These are phyloP conservation scores for Heliamphora pulchella DNA, from an alignment of 179 eudicot genomes.

Conservation along the genomic window DNA sequence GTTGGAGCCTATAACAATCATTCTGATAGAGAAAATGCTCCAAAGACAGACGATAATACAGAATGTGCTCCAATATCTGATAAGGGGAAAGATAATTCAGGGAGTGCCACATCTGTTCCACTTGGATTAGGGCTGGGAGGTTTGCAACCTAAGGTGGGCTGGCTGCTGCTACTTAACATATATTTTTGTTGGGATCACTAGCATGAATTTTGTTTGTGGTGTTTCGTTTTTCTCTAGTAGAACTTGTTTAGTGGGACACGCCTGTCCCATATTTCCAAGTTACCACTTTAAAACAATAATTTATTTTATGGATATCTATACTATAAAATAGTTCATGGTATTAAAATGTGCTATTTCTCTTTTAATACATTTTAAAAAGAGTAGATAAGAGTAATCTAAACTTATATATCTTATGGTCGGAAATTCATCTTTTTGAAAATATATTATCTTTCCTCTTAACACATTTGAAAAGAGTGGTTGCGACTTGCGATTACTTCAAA, in stretches of 20 bases:
- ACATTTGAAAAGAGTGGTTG: no score
- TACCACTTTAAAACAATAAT: not conserved
- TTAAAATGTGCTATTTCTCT: no score
- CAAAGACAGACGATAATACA: slow-evolving; percentile 15
- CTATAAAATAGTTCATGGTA: no score
- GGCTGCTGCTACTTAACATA: not conserved
- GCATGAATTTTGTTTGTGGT: not conserved
- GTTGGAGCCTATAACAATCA: slow-evolving; percentile 29
- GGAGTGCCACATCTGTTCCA: slow-evolving; percentile 47
- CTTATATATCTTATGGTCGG: no score
- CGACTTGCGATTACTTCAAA: no score
- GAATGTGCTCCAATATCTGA: slow-evolving; percentile 25
- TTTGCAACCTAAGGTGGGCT: slow-evolving; percentile 76
- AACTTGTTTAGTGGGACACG: not conserved
- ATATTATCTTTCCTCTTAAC: no score
- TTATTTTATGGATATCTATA: no score
- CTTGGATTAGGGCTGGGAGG: slow-evolving; percentile 89
- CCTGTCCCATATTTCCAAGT: not conserved
- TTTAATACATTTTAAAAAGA: no score
- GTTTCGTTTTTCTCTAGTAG: not conserved
- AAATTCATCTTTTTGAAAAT: no score
- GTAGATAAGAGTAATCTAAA: no score
- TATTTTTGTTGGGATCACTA: not conserved
- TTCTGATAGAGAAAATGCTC: slow-evolving; percentile 21
- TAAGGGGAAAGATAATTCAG: slow-evolving; percentile 28